These are phyloP conservation scores for Raphanus raphanistrum DNA, from an alignment of 345 rosid species.

Conservation along the genomic window DNA sequence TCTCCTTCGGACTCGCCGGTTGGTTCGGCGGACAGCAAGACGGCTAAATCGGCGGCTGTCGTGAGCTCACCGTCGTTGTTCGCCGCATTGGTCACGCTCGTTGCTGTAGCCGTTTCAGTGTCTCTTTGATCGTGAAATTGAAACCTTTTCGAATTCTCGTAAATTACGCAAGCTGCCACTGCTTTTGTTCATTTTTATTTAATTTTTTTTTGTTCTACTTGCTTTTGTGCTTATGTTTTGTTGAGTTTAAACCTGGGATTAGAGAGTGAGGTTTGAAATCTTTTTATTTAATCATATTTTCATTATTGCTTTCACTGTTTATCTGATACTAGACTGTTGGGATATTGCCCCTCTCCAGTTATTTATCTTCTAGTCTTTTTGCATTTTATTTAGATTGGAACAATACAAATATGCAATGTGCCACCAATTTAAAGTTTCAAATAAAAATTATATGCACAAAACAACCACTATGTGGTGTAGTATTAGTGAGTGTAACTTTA, in stretches of 20 bases:
- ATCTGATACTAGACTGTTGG: not conserved
- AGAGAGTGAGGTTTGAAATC: conserved; percentile 28
- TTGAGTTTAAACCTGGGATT: conserved; percentile 23
- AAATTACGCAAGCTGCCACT: conserved; percentile 35
- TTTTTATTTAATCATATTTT: conserved; percentile 19
- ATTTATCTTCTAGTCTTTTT: not conserved
- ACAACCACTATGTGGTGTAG: no score
- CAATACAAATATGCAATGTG: no score
- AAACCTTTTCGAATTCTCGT: conserved; percentile 10
- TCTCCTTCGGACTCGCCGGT: conserved; percentile 63
- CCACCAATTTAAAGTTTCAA: no score
- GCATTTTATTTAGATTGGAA: no score
- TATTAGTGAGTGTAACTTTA: not conserved
- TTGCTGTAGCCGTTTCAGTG: conserved; percentile 42
- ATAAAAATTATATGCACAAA: no score
- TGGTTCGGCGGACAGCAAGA: conserved; percentile 51
- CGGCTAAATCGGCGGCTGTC: conserved; percentile 47
- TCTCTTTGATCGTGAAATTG: conserved; percentile 42
- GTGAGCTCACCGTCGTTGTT: conserved; percentile 47
- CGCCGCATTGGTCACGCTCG: conserved; percentile 29
- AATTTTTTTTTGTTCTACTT: not conserved
- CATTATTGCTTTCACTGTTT: conserved; percentile 33
- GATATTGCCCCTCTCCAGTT: not conserved
- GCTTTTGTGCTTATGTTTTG: conserved; percentile 17
- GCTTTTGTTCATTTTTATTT: conserved; percentile 15